A percentile compares a stretch with the other conserved stretches of the same genome.
These are phyloP conservation scores for Typha latifolia DNA, from an alignment of 176 grass and related monocot species.

Conservation along the genomic window DNA sequence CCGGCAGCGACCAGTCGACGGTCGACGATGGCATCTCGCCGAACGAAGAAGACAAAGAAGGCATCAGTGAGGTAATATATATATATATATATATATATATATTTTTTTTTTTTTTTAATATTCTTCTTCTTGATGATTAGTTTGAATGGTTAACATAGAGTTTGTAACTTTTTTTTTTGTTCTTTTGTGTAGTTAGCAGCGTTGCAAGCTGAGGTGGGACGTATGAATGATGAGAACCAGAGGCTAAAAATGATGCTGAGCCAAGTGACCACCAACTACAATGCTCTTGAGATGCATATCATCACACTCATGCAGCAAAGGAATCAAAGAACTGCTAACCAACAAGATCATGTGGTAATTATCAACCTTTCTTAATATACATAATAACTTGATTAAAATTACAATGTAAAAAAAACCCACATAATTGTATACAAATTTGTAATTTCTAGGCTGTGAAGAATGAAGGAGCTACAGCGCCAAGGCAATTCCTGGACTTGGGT, in stretches of 20 bases:
- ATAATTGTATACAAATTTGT: not conserved
- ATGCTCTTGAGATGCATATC: slow-evolving; percentile 72
- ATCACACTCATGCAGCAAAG: slow-evolving; percentile 50
- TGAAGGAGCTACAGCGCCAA: slow-evolving; percentile 30
- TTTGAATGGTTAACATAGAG: too few species aligned
- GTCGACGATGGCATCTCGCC: slow-evolving; percentile 40
- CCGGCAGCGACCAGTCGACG: slow-evolving; percentile 60
- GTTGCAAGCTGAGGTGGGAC: slow-evolving; percentile 57
- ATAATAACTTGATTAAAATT: not conserved
- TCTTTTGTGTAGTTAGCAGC: slow-evolving; percentile 29
- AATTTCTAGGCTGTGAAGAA: slow-evolving; percentile 5
- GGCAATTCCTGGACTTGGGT: slow-evolving; percentile 47
- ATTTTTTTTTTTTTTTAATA: too few species aligned
- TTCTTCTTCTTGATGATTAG: too few species aligned
- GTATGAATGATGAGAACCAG: slow-evolving; percentile 95
- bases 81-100: too few species aligned
- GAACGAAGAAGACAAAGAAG: slow-evolving; percentile 28
- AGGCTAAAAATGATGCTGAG: slow-evolving; percentile 52
- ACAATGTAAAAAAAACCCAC: not conserved
- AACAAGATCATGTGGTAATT: slow-evolving; percentile 19
- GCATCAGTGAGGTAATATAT: slow-evolving; percentile 40
- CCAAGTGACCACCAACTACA: slow-evolving; percentile 75
- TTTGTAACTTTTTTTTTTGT: too few species aligned
- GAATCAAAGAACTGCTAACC: slow-evolving; percentile 14
- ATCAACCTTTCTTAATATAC: not conserved